Percentiles rank a stretch among this genome's conserved stretches.
Evolutionary conservation across 129 eudicot genomes (phyloP).

Genomic region (Heracleum sosnowskyi): DNA sequence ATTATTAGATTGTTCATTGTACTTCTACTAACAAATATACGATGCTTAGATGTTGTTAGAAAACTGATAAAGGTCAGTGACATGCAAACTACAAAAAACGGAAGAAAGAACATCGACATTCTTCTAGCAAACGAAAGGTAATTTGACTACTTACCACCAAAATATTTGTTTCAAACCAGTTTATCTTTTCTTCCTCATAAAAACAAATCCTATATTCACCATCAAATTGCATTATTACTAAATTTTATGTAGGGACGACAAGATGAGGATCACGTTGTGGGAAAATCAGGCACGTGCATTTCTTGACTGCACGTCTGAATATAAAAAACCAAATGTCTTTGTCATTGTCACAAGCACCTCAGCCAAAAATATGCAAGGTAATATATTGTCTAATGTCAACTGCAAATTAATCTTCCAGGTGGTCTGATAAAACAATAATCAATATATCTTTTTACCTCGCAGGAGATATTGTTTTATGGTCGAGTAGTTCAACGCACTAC

Average conservation of each 20-base stretch:
- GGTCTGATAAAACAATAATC: not conserved
- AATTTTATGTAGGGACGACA: not conserved
- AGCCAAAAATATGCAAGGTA: not conserved
- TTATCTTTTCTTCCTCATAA: too few relatives aligned
- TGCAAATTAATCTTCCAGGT: too few relatives aligned
- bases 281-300: not conserved
- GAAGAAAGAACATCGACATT: not conserved
- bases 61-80: not conserved
- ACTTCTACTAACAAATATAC: not conserved
- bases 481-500: not conserved
- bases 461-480: not conserved
- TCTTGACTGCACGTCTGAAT: not conserved
- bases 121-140: not conserved
- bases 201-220: too few relatives aligned
- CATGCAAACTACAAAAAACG: not conserved
- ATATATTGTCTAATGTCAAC: not conserved
- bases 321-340: not conserved
- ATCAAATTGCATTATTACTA: not conserved
- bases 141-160: too few relatives aligned
- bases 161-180: too few relatives aligned
- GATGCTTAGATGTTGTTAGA: not conserved
- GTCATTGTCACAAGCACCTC: not conserved
- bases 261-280: not conserved
- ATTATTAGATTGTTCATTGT: not conserved
- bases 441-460: not conserved